Evolutionary conservation across 768 basidiomycete species (phyloP).

Genomic region (Clavulina sp.): DNA sequence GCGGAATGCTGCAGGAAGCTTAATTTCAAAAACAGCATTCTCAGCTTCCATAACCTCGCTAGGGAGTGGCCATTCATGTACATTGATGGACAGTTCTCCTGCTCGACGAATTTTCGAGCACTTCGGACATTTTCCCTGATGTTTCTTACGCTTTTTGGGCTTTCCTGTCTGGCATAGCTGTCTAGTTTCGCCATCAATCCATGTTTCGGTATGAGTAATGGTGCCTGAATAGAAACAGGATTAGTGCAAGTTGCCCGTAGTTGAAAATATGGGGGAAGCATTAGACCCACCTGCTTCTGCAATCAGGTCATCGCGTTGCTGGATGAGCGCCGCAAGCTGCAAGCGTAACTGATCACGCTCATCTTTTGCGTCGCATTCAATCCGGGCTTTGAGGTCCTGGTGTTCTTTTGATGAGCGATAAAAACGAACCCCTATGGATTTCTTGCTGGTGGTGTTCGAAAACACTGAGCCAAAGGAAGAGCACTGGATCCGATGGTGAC

Average conservation of each 20-base stretch:
- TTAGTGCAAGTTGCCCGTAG: background rate
- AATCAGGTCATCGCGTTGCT: no score
- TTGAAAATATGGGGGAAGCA: no score
- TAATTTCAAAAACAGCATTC: conserved; percentile 4
- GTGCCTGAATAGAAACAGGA: no score
- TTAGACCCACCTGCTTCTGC: no score
- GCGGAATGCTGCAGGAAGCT: background rate
- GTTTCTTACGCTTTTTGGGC: background rate
- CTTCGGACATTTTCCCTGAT: background rate
- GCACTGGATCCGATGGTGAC: conserved; percentile 16
- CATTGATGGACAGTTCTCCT: background rate
- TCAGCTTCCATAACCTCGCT: background rate
- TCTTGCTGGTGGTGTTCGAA: conserved; percentile 7
- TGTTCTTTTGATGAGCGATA: background rate
- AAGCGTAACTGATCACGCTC: no score
- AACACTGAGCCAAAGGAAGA: conserved; percentile 22
- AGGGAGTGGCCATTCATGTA: conserved; percentile 6
- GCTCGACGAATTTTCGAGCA: background rate
- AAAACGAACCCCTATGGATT: conserved; percentile 15
- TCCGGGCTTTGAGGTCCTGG: background rate
- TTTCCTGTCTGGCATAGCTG: background rate
- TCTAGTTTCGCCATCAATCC: background rate
- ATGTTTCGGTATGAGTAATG: no score
- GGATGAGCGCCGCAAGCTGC: no score
- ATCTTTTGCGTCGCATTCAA: background rate